These are phyloP conservation scores for Psilocybe cubensis DNA, from an alignment of 768 basidiomycete species.

Conservation along the genomic window DNA sequence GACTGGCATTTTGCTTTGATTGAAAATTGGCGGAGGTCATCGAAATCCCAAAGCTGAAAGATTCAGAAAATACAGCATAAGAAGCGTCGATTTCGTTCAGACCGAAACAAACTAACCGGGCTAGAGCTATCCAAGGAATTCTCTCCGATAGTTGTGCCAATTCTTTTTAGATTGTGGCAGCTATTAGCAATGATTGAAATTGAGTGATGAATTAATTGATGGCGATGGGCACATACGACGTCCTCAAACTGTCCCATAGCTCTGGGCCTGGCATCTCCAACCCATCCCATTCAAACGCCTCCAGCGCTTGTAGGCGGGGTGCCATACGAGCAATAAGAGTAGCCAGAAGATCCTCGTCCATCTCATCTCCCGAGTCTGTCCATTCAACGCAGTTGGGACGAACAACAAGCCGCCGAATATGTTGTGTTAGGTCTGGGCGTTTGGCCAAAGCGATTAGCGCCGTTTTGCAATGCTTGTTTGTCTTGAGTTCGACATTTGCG, in stretches of 20 bases:
- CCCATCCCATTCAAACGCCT: conserved; percentile 41
- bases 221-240: conserved; percentile 25
- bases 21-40: conserved; percentile 34
- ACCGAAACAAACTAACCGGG: conserved; percentile 29
- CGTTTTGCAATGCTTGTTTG: conserved; percentile 35
- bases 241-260: conserved; percentile 37
- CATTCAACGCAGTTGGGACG: conserved; percentile 37
- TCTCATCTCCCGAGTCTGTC: conserved; percentile 34
- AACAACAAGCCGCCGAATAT: conserved; percentile 31
- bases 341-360: conserved; percentile 34
- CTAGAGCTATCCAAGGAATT: conserved; percentile 34
- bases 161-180: conserved; percentile 36
- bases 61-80: conserved; percentile 7
- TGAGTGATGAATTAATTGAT: neutral
- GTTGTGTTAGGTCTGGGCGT: conserved; percentile 30
- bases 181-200: conserved; percentile 19
- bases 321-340: conserved; percentile 31
- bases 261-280: conserved; percentile 37
- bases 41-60: conserved; percentile 38
- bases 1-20: conserved; percentile 38
- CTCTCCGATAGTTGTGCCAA: conserved; percentile 38
- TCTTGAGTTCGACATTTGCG: conserved; percentile 35
- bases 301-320: conserved; percentile 23
- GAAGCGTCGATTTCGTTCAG: neutral
- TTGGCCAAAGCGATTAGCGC: conserved; percentile 52